phyloP scores from a whole-genome alignment of 2,329 filamentous ascomycete genomes.

The Boeremia exigua region DNA sequence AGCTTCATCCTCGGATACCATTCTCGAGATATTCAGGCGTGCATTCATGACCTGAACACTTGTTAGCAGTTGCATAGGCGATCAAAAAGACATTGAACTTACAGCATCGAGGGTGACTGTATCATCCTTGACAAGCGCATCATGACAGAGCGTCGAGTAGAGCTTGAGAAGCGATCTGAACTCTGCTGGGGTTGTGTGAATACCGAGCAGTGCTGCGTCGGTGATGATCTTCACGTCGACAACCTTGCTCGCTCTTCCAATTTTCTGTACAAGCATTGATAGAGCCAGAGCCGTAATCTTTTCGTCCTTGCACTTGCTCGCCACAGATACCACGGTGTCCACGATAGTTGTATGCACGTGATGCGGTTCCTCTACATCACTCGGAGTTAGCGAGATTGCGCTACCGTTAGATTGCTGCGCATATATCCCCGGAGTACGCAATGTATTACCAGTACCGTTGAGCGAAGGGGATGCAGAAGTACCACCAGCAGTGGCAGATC shows the following conservation, averaged over 20 bases:
- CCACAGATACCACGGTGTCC: conserved; percentile 92
- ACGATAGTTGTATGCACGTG: conserved; percentile 86
- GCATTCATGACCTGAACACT: conserved; percentile 72
- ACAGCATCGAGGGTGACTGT: conserved; percentile 73
- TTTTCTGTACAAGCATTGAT: conserved; percentile 95
- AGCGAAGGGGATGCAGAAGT: conserved; percentile 52
- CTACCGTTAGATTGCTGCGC: conserved; percentile 67
- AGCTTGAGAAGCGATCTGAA: conserved; percentile 86
- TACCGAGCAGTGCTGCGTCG: conserved; percentile 78
- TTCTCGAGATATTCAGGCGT: conserved; percentile 76
- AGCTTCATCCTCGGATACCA: conserved; percentile 72
- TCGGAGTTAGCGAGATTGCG: conserved; percentile 77
- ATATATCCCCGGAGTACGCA: conserved; percentile 45
- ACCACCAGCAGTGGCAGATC: conserved; percentile 59
- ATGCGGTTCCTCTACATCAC: conserved; percentile 78
- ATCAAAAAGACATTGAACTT: conserved; percentile 44
- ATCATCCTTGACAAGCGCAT: conserved; percentile 74
- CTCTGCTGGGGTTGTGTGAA: conserved; percentile 79
- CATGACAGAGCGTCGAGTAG: conserved; percentile 75
- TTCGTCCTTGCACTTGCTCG: conserved; percentile 78
- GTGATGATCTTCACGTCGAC: conserved; percentile 87
- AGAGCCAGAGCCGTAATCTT: conserved; percentile 94
- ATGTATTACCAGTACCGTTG: conserved; percentile 59
- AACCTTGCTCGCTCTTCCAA: conserved; percentile 78
- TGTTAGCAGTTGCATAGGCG: conserved; percentile 8